Percentiles rank a stretch among this genome's conserved stretches.
Evolutionary conservation across 169 alveolate genomes (phyloP).

Genomic region (Plasmodium coatneyi): DNA sequence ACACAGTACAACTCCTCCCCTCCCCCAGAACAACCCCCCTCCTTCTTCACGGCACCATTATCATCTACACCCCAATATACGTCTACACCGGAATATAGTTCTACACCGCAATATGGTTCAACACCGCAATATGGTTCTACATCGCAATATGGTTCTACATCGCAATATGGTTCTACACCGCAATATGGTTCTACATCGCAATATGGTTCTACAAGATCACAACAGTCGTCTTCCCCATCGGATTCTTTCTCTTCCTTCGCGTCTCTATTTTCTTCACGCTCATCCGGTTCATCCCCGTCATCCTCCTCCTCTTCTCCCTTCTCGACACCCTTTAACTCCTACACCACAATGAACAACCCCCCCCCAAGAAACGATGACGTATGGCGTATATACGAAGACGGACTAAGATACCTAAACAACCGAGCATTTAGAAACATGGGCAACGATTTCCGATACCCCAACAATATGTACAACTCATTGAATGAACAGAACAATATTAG

Average conservation of each 20-base stretch:
- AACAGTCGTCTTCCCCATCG: neutral
- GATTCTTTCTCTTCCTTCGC: neutral
- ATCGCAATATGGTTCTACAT: neutral
- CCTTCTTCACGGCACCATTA: neutral
- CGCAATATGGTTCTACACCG: neutral
- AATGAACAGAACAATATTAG: neutral
- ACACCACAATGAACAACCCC: neutral
- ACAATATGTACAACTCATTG: neutral
- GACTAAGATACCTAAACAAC: neutral
- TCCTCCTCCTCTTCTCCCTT: neutral
- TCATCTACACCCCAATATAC: no score
- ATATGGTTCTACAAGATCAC: neutral
- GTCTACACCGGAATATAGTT: neutral
- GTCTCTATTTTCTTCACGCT: neutral
- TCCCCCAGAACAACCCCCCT: neutral
- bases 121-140: neutral
- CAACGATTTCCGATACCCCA: neutral
- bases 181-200: neutral
- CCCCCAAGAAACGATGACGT: neutral
- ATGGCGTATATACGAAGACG: neutral
- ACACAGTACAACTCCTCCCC: neutral
- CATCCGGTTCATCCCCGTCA: neutral
- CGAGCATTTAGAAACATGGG: neutral
- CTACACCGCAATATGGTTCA: neutral
- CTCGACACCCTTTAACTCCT: neutral